These are phyloP conservation scores for Yamadazyma membranifaciens DNA, from an alignment of 1,139 yeast species.

Conservation along the genomic window DNA sequence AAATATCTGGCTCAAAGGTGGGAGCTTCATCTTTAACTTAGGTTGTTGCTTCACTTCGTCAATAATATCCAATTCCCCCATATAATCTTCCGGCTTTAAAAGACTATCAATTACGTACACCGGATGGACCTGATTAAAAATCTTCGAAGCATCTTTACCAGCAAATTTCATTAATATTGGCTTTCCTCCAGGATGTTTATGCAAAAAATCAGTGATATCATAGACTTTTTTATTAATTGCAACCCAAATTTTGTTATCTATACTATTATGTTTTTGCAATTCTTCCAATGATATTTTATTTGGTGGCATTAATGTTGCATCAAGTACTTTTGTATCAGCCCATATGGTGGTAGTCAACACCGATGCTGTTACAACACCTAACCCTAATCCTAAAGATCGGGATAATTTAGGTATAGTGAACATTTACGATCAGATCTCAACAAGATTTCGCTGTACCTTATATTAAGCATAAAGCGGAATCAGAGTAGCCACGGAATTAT, in stretches of 20 bases:
- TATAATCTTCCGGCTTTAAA: conserved; percentile 7
- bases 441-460: neutral
- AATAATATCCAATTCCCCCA: conserved; percentile 8
- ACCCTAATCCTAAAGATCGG: conserved; percentile 1
- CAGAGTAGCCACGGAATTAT: no score
- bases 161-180: conserved; percentile 24
- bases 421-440: neutral
- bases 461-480: no score
- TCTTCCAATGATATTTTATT: conserved; percentile 6
- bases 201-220: conserved; percentile 26
- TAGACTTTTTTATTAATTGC: conserved; percentile 27
- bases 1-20: conserved; percentile 55
- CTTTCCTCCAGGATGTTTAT: conserved; percentile 29
- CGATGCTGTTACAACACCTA: conserved; percentile 1
- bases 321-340: conserved; percentile 2
- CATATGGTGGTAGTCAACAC: conserved; percentile 2
- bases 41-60: conserved; percentile 5
- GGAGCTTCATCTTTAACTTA: conserved; percentile 20
- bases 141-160: conserved; percentile 25
- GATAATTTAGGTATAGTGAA: neutral
- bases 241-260: conserved; percentile 19
- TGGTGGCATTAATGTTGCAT: neutral
- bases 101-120: conserved; percentile 8
- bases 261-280: conserved; percentile 6
- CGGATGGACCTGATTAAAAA: conserved; percentile 13